Evolutionary conservation across 768 basidiomycete species (phyloP), one percentile per base, ranked within the genome.

Genomic region (Lepiota brunneoincarnata): DNA sequence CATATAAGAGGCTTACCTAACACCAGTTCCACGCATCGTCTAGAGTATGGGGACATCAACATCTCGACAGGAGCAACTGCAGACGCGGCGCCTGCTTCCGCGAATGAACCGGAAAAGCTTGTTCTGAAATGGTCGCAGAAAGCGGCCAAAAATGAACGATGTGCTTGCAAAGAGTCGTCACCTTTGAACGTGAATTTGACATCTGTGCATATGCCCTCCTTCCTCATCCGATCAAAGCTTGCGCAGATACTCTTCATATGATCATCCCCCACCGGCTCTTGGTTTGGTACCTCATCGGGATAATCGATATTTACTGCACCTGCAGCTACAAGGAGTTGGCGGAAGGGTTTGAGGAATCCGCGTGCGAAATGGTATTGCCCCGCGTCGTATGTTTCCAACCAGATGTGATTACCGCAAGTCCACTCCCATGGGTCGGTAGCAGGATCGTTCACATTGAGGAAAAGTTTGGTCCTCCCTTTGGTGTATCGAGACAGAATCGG

Each of bases 381-480:
- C 4, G 63, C 58, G 39, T 72, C 72, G 15, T 63, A 61, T 6
- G 65, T 62, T 38, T 69, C 69, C 52, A 80, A 70, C 18, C 75
- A 67, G 31, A 82, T 66, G 26, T 74, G 61, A 14, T 65, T 58
- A 1, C 74, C 74, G 2, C 64, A 62, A 26, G 67, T 66, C 75
- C 75, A 81, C 14, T 53, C 51, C 74, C 75, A 76, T 0, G 46
- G 45, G 14, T 70, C 72, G 0, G 18, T 41, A 6, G 58, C 54
- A 1, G 75, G 69, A 50, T 77, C 66, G 35, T 74, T 63, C 36
- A 80, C 72, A 43, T 82, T 82, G 52, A 82, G 69, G 62, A 80
- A 81, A 3, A 80, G 21, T 18, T 38, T 55, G 1, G 52, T 55
- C 20, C 66, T 59, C 12, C 63, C 44, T 34, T 62, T 58, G 6